Evolutionary conservation across 495 filamentous ascomycete species (phyloP), one percentile per base, ranked within the genome.

Genomic region (Lophium mytilinum): DNA sequence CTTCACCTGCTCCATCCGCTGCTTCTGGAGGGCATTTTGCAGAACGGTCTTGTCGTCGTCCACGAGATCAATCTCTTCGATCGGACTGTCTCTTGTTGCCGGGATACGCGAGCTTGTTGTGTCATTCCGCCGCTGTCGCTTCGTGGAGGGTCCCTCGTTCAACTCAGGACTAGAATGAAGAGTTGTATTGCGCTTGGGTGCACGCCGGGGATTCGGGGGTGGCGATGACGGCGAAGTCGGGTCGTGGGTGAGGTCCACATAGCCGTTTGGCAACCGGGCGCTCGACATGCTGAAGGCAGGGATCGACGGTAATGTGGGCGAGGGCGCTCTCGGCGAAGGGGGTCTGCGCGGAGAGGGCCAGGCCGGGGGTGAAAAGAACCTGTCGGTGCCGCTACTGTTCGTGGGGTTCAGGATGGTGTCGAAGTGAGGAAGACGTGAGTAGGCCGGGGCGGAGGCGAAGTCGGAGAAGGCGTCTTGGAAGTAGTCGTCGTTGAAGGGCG

Each of bases 31-130:
- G 3, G 77, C 68, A 35, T 76, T 75, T 12, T 74, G 71, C 11
- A 79, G 71, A 8, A 71, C 64, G 3, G 58, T 64, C 0, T 78
- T 68, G 12, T 78, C 72, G 35, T 85, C 68, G 70, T 92, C 86
- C 6, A 30, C 6, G 24, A 30, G 24, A 6, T 30, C 24, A 3
- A 10, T 69, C 60, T 50, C 78, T 65, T 58, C 54, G 41, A 57
- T 53, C 15, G 39, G 57, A 14, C 53, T 37, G 30, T 61, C 56
- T 19, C 42, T 51, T 42, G 37, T 56, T 21, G 11, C 61, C 36
- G 15, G 56, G 15, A 17, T 9, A 18, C 33, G 48, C 8, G 30
- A 33, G 3, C 50, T 12, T 9, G 50, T 52, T 6, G 49, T 53
- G 18, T 58, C 61, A 51, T 37, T 74, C 67, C 34, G 72, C 73